A percentile compares a stretch with the other conserved stretches of the same genome.
Conservation (phyloP, 2,329 filamentous ascomycete species). For the Lecanicillium sp. region DNA sequence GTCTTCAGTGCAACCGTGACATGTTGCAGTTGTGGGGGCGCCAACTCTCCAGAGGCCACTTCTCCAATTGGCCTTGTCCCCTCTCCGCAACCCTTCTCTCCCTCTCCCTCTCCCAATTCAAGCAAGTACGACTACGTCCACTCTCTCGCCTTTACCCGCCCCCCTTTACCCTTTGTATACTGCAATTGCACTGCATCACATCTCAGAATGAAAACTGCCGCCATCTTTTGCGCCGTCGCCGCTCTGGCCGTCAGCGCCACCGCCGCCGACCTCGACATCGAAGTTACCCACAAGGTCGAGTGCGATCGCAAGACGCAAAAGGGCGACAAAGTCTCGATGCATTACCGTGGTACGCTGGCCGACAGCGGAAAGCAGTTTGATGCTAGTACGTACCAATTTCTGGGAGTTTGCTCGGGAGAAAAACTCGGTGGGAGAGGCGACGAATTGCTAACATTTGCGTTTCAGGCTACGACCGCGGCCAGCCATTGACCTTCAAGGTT, state of each 20-base stretch:
- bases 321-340: conserved; percentile 76
- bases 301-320: conserved; percentile 70
- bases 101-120: no score
- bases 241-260: conserved; percentile 42
- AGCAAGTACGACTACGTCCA: no score
- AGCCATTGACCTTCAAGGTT: conserved; percentile 71
- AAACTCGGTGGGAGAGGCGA: background rate
- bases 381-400: conserved; percentile 50
- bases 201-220: conserved; percentile 43
- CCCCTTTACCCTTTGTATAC: background rate
- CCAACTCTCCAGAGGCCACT: no score
- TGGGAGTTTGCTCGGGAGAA: no score
- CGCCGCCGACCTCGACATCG: conserved; percentile 61
- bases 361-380: conserved; percentile 74
- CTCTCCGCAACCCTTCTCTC: no score
- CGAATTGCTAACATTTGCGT: conserved; percentile 3
- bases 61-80: no score
- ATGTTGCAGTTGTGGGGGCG: no score
- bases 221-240: conserved; percentile 43
- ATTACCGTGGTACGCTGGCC: conserved; percentile 79
- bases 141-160: no score
- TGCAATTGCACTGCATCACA: conserved; percentile 10
- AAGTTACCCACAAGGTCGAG: conserved; percentile 64
- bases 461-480: conserved; percentile 63
- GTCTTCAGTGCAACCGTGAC: no score